These are phyloP conservation scores for Colletotrichum theobromicola DNA, from an alignment of 2,329 filamentous ascomycete species.

Conservation along the genomic window DNA sequence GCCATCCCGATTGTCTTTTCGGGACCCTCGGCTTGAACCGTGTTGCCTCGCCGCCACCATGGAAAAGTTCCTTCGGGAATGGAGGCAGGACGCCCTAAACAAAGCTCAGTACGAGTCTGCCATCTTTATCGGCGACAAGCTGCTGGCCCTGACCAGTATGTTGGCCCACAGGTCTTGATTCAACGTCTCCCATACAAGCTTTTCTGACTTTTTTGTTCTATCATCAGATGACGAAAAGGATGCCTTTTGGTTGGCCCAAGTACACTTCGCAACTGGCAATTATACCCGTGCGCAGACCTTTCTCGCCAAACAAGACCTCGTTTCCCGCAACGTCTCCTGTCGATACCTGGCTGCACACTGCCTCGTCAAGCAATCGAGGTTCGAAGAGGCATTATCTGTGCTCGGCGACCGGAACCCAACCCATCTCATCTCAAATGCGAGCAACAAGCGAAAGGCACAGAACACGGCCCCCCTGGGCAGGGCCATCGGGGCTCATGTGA, in stretches of 20 bases:
- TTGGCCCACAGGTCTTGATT: neutral
- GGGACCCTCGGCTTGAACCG: neutral
- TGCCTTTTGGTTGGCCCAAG: slow-evolving; percentile 97
- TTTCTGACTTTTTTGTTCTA: neutral
- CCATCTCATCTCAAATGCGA: slow-evolving; percentile 75
- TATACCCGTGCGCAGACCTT: slow-evolving; percentile 91
- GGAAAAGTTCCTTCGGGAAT: slow-evolving; percentile 92
- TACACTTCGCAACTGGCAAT: slow-evolving; percentile 94
- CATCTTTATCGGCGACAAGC: slow-evolving; percentile 96
- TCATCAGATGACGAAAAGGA: slow-evolving; percentile 84
- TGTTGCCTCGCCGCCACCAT: slow-evolving; percentile 51
- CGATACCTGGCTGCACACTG: slow-evolving; percentile 94
- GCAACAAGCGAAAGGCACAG: slow-evolving; percentile 73
- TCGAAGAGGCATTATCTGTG: slow-evolving; percentile 84
- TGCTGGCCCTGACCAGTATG: slow-evolving; percentile 90
- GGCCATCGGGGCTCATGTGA: slow-evolving; percentile 20
- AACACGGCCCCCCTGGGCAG: slow-evolving; percentile 59
- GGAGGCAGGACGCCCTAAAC: slow-evolving; percentile 94
- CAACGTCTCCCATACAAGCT: neutral
- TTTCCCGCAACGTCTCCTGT: slow-evolving; percentile 82
- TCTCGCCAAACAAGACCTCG: slow-evolving; percentile 82
- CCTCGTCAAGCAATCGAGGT: slow-evolving; percentile 88
- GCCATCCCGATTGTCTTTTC: neutral
- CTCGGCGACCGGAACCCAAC: slow-evolving; percentile 94
- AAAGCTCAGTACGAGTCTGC: slow-evolving; percentile 96